These are phyloP conservation scores for Ramularia endophylla DNA, from an alignment of 2,329 filamentous ascomycete genomes.

Conservation along the genomic window DNA sequence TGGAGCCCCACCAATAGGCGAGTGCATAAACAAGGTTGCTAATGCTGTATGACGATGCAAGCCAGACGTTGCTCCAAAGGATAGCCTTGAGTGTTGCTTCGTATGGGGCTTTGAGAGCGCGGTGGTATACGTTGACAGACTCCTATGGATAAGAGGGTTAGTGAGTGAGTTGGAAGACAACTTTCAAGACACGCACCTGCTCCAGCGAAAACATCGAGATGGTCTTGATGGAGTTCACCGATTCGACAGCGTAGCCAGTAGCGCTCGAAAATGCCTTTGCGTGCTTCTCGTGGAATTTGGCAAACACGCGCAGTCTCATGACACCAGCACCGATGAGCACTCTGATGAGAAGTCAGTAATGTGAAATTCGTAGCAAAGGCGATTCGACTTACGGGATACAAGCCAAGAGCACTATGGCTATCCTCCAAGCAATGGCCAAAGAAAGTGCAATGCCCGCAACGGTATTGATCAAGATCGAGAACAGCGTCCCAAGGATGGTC, in stretches of 20 bases:
- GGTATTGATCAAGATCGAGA: conserved; percentile 63
- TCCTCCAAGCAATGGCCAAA: conserved; percentile 69
- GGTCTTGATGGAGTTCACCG: conserved; percentile 42
- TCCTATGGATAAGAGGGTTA: conserved; percentile 29
- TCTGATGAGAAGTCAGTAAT: conserved; percentile 46
- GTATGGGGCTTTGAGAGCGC: conserved; percentile 18
- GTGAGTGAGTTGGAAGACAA: conserved; percentile 22
- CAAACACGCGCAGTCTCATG: conserved; percentile 60
- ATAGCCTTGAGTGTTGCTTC: conserved; percentile 17
- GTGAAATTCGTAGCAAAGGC: too few relatives aligned
- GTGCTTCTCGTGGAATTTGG: conserved; percentile 47
- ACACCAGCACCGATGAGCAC: conserved; percentile 56
- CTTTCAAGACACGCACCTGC: conserved; percentile 10
- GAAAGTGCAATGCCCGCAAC: conserved; percentile 62
- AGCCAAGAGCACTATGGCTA: conserved; percentile 65
- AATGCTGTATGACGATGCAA: conserved; percentile 54
- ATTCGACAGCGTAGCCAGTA: conserved; percentile 46
- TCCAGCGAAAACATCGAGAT: conserved; percentile 45
- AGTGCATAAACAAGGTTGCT: conserved; percentile 67
- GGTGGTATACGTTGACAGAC: conserved; percentile 27
- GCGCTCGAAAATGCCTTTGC: conserved; percentile 47
- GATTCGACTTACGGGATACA: conserved; percentile 48
- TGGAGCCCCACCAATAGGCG: conserved; percentile 75
- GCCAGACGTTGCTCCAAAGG: conserved; percentile 27
- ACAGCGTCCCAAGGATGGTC: conserved; percentile 62